Base-by-base conservation (phyloP, 257 asterid species). In the Paraleonurus japonicus region DNA sequence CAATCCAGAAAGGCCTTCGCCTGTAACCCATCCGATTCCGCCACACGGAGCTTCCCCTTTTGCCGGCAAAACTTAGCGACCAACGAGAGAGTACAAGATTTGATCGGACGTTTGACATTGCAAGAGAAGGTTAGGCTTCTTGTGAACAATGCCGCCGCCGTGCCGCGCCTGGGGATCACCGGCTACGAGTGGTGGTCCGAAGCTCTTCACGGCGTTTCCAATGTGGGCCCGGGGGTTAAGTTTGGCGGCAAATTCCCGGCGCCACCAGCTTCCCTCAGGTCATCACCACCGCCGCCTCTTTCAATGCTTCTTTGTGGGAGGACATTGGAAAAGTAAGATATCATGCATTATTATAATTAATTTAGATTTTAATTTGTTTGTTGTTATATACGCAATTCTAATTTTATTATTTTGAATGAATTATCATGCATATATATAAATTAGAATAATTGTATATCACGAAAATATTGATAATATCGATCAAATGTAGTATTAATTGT, bases 231-330 rank as follows among this genome's bases (percentile, higher is more conserved):
- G 0, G 98, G 98, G 54, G 82, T 91, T 0, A 86, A 61, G 59
- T 92, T 92, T 61, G 90, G 92, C 8, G 95, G 89, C 58, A 81
- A 77, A 0, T 86, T 86, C 61, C 90, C 12, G 92, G 85, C 55
- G 98, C 98, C 72, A 92, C 98, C 50, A 92, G 96, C 79, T 92
- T 92, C 80, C 98, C 98, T 0, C 98, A 92, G 70, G 96, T 89
- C 50, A 88, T 92, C 68, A 84, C 86, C 16, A 86, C 94, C 20
- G 95, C 95, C 9, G 98, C 98, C 61, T 83, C 98, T 7, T 92
- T 87, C 83, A 92, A 92, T 76, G 82, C 84, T 17, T 83, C 98
- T 2, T 28, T 92, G 80, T 92, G 96, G 93, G 88, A 86, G 69
- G 86, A 82, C 57, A 92, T 92, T 32, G 98, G 95, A 30, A 82